A percentile compares a stretch with the other conserved stretches of the same genome.
phyloP scores from a whole-genome alignment of 345 rosid genomes.

The Salix udensis region DNA sequence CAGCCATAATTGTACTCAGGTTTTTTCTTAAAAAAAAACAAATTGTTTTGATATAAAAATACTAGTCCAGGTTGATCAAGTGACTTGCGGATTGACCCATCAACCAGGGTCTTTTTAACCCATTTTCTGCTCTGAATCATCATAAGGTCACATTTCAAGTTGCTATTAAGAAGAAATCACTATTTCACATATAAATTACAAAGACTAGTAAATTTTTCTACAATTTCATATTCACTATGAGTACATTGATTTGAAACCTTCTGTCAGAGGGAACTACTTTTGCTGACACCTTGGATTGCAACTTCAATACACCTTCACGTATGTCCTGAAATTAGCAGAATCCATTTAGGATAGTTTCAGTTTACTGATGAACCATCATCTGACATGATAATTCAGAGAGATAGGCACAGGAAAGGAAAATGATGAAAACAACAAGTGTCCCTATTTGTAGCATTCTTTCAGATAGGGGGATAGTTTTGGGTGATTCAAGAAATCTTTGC shows the following conservation, averaged over 20 bases:
- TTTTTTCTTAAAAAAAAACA: too few relatives aligned
- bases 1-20: too few relatives aligned
- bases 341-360: too few relatives aligned
- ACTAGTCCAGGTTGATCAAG: too few relatives aligned
- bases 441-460: background rate
- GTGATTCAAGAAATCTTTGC: background rate
- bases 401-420: too few relatives aligned
- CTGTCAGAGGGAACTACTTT: conserved; percentile 89
- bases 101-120: too few relatives aligned
- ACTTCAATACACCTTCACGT: conserved; percentile 58
- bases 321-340: conserved; percentile 58
- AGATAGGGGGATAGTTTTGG: background rate
- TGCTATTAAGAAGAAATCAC: background rate
- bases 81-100: too few relatives aligned
- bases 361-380: background rate
- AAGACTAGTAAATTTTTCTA: background rate
- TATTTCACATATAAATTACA: conserved; percentile 2
- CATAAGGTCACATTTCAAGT: background rate
- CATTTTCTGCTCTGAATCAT: background rate
- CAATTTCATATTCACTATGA: conserved; percentile 18
- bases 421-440: background rate
- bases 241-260: conserved; percentile 81
- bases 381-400: background rate
- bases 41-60: too few relatives aligned
- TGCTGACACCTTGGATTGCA: conserved; percentile 77